Evolutionary conservation across 257 asterid genomes (phyloP).

Genomic region (Oldenlandia corymbosa): DNA sequence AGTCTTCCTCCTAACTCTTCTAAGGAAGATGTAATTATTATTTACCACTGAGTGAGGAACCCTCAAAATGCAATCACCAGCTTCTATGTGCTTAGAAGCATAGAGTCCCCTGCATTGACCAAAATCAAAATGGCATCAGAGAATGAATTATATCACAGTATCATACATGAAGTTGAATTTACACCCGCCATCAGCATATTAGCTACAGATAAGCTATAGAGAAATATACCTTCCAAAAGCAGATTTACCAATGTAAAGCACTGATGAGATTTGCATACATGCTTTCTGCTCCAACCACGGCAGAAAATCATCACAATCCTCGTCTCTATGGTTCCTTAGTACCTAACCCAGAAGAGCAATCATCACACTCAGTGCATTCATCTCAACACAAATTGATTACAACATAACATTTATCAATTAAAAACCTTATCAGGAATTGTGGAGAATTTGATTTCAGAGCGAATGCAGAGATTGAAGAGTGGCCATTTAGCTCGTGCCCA

Average conservation of each 20-base stretch:
- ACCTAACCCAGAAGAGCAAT: constrained; percentile 12
- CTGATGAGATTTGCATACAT: constrained; percentile 47
- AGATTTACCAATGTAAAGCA: constrained; percentile 58
- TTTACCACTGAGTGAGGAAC: constrained; percentile 60
- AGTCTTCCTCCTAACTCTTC: neutral
- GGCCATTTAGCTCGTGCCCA: constrained; percentile 10
- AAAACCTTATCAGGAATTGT: constrained; percentile 17
- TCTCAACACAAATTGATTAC: no score
- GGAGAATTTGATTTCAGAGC: constrained; percentile 12
- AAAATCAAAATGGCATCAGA: neutral
- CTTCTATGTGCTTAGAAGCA: constrained; percentile 44
- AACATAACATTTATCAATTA: neutral
- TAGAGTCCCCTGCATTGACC: constrained; percentile 40
- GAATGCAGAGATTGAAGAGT: constrained; percentile 7
- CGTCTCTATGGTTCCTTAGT: constrained; percentile 23
- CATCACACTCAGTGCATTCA: neutral
- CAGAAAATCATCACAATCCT: constrained; percentile 44
- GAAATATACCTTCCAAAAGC: constrained; percentile 46
- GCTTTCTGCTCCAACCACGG: constrained; percentile 73
- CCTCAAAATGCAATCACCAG: constrained; percentile 61
- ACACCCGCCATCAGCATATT: neutral
- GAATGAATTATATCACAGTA: constrained; percentile 2
- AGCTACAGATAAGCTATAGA: neutral
- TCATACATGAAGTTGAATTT: neutral
- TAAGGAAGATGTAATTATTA: neutral